A percentile compares a stretch with the other conserved stretches of the same genome.
Evolutionary conservation across 371 early-diverging fungal species (phyloP).

Genomic region (Apophysomyces trapeziformis): DNA sequence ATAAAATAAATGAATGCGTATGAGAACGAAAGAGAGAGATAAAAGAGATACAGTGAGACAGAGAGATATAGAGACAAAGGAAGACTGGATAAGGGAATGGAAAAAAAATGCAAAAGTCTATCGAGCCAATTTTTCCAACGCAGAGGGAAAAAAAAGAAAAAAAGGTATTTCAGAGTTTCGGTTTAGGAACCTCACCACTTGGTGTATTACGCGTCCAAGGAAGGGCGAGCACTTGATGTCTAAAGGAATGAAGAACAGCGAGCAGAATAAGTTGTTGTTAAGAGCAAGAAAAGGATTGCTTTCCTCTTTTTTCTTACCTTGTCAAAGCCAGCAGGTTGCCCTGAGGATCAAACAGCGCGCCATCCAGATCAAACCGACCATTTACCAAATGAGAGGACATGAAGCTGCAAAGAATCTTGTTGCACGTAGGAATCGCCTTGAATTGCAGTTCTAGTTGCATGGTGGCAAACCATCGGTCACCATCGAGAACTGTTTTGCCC

Average conservation of each 20-base stretch:
- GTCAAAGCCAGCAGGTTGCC: conserved; percentile 46
- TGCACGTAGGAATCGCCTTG: conserved; percentile 37
- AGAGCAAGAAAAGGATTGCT: neutral
- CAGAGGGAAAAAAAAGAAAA: no score
- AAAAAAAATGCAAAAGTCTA: no score
- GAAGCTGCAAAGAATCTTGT: conserved; percentile 35
- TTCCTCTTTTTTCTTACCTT: conserved; percentile 19
- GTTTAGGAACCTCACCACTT: no score
- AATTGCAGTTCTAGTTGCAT: conserved; percentile 54
- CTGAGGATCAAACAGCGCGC: conserved; percentile 42
- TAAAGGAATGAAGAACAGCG: neutral
- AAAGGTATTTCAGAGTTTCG: no score
- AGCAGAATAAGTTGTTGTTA: no score
- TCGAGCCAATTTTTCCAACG: no score
- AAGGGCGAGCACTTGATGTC: conserved; percentile 18
- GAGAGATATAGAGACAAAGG: no score
- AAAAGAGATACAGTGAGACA: no score
- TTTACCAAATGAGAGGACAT: conserved; percentile 48
- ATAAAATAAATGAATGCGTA: no score
- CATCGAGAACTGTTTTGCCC: conserved; percentile 30
- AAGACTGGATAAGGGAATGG: no score
- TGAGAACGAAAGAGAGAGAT: no score
- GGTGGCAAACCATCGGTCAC: conserved; percentile 48
- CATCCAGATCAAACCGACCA: conserved; percentile 44
- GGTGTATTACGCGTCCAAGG: conserved; percentile 18